Conservation (phyloP, 2,329 filamentous ascomycete genomes). For the Penicillium psychrosexuale region DNA sequence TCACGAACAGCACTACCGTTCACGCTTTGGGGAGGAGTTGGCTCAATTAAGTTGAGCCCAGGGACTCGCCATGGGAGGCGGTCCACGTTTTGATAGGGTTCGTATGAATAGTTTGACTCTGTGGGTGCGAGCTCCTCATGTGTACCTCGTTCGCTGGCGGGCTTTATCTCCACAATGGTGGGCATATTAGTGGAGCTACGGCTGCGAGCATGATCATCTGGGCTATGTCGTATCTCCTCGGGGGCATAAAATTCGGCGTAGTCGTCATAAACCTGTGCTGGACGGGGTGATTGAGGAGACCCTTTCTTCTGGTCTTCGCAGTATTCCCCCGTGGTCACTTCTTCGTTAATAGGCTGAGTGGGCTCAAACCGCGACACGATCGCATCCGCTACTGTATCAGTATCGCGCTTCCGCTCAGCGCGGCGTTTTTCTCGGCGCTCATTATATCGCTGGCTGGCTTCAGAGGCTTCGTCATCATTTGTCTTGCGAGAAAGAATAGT, state of each 20-base stretch:
- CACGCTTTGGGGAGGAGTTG: slow-evolving; percentile 55
- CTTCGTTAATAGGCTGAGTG: slow-evolving; percentile 19
- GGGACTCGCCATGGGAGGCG: slow-evolving; percentile 49
- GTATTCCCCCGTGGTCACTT: slow-evolving; percentile 9
- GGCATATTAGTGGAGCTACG: slow-evolving; percentile 25
- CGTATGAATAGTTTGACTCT: slow-evolving; percentile 4
- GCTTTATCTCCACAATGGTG: slow-evolving; percentile 32
- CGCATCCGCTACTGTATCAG: slow-evolving; percentile 21
- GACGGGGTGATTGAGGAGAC: slow-evolving; percentile 28
- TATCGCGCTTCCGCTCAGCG: slow-evolving; percentile 37
- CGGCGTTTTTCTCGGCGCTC: slow-evolving; percentile 40
- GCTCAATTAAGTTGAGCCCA: slow-evolving; percentile 55
- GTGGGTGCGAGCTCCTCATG: slow-evolving; percentile 4
- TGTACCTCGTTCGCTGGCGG: slow-evolving; percentile 24
- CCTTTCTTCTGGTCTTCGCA: slow-evolving; percentile 24
- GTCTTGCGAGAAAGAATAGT: slow-evolving; percentile 37
- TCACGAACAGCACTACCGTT: slow-evolving; percentile 39
- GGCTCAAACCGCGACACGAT: slow-evolving; percentile 25
- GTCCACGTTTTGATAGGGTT: slow-evolving; percentile 19
- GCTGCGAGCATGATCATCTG: slow-evolving; percentile 34
- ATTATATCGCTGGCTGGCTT: slow-evolving; percentile 34
- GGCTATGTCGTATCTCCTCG: slow-evolving; percentile 38
- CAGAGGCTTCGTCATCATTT: slow-evolving; percentile 29
- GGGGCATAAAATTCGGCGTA: slow-evolving; percentile 45
- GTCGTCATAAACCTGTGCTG: slow-evolving; percentile 40